These are phyloP conservation scores for Plasmodium knowlesi DNA, from an alignment of 169 alveolate genomes.

Conservation along the genomic window DNA sequence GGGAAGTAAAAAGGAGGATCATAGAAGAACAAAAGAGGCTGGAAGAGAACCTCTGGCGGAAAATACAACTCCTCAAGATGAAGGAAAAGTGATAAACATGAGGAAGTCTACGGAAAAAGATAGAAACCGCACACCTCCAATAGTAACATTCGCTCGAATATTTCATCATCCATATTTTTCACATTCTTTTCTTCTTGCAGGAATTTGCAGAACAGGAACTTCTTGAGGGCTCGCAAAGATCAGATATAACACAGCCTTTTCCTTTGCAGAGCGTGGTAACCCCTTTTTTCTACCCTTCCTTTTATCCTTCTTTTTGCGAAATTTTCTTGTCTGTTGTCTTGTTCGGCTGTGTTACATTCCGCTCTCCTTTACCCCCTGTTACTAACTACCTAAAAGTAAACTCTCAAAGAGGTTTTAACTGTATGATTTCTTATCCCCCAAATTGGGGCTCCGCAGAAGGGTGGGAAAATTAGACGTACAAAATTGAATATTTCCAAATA, in stretches of 20 bases:
- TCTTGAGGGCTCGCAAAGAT: constrained; percentile 28
- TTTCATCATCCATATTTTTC: neutral
- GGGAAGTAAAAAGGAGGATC: constrained; percentile 54
- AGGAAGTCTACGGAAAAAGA: neutral
- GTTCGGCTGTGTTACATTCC: neutral
- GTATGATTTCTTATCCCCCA: neutral
- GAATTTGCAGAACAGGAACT: constrained; percentile 7
- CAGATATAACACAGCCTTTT: constrained; percentile 9
- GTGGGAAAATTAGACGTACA: neutral
- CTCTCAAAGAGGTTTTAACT: neutral
- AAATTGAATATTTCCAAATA: neutral
- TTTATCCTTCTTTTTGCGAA: neutral
- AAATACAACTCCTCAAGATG: constrained; percentile 42
- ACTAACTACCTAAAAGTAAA: neutral
- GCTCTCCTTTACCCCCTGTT: neutral
- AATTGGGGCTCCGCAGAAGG: neutral
- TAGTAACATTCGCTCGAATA: neutral
- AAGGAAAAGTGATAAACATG: constrained; percentile 35
- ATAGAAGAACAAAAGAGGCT: constrained; percentile 53
- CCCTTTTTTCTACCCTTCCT: neutral
- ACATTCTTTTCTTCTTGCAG: constrained; percentile 15
- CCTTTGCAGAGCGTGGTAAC: neutral
- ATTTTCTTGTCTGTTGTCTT: neutral
- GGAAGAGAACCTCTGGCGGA: constrained; percentile 52
- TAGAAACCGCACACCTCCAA: neutral